Evolutionary conservation across 306 rosid genomes (phyloP).

Genomic region (Vigna angularis): DNA sequence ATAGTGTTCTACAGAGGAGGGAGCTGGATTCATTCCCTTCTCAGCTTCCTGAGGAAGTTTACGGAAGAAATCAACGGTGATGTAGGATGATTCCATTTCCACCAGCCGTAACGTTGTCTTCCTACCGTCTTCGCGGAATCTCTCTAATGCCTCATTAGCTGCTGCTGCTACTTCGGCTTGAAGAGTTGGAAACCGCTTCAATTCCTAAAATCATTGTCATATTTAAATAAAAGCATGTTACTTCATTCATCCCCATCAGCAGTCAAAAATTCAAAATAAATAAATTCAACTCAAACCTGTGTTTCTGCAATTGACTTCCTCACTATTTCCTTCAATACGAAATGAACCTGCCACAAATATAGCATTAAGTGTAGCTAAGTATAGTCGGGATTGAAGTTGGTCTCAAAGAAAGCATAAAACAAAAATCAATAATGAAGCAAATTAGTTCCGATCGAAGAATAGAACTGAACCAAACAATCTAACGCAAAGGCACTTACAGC

Average conservation of each 20-base stretch:
- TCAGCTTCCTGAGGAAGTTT: constrained; percentile 84
- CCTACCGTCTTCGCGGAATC: constrained; percentile 84
- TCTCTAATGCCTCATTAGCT: constrained; percentile 78
- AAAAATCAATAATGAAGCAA: constrained; percentile 5
- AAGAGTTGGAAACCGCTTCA: constrained; percentile 86
- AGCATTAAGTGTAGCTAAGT: constrained; percentile 10
- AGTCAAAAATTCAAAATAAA: background rate
- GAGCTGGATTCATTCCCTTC: constrained; percentile 62
- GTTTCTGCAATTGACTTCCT: constrained; percentile 88
- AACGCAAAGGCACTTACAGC: constrained; percentile 69
- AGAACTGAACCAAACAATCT: constrained; percentile 16
- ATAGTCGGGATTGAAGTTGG: background rate
- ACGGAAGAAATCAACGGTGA: constrained; percentile 95
- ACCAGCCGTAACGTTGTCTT: constrained; percentile 83
- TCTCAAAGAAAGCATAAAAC: background rate
- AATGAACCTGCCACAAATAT: constrained; percentile 73
- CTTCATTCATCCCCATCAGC: background rate
- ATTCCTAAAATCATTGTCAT: constrained; percentile 63
- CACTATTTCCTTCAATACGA: constrained; percentile 85
- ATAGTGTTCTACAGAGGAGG: constrained; percentile 62
- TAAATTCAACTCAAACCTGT: constrained; percentile 60
- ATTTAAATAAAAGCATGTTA: constrained; percentile 16
- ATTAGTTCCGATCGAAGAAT: background rate
- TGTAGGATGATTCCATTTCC: constrained; percentile 96
- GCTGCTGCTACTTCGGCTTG: constrained; percentile 88